These are phyloP conservation scores for Beauveria australis DNA, from an alignment of 2,329 filamentous ascomycete species.

Conservation along the genomic window DNA sequence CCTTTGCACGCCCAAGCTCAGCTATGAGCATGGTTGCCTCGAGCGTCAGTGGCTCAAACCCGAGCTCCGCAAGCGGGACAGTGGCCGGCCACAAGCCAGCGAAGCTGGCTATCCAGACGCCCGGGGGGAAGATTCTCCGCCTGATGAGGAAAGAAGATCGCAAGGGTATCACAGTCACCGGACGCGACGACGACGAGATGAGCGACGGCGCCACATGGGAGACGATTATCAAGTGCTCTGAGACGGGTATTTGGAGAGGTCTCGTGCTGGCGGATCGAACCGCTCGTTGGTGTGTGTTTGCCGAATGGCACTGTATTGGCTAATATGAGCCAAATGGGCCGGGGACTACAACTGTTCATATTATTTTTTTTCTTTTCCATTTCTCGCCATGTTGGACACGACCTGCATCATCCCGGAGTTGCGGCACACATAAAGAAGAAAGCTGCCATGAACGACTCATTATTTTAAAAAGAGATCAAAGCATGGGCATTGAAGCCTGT, in stretches of 20 bases:
- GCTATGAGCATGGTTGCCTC: conserved; percentile 58
- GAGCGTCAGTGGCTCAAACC: conserved; percentile 48
- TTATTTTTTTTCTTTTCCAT: background rate
- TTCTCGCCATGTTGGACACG: conserved; percentile 6
- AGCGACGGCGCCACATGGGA: conserved; percentile 75
- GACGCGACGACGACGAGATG: conserved; percentile 43
- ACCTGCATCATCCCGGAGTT: conserved; percentile 10
- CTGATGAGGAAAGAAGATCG: conserved; percentile 73
- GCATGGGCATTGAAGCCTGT: background rate
- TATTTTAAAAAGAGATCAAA: background rate
- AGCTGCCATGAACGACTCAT: conserved; percentile 3
- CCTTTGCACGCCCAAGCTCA: conserved; percentile 52
- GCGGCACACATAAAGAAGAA: background rate
- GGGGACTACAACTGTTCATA: background rate
- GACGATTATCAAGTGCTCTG: conserved; percentile 84
- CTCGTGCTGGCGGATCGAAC: conserved; percentile 76
- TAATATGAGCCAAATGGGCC: conserved; percentile 10
- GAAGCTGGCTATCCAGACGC: conserved; percentile 90
- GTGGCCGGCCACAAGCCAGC: conserved; percentile 71
- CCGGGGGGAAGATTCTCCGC: conserved; percentile 86
- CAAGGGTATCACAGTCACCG: conserved; percentile 41
- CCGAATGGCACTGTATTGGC: conserved; percentile 64
- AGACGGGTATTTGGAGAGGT: conserved; percentile 72
- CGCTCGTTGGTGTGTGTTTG: conserved; percentile 86
- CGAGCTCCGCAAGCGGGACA: conserved; percentile 44